Base-by-base conservation (phyloP, 2,329 filamentous ascomycete species). In the Fusarium subglutinans region DNA sequence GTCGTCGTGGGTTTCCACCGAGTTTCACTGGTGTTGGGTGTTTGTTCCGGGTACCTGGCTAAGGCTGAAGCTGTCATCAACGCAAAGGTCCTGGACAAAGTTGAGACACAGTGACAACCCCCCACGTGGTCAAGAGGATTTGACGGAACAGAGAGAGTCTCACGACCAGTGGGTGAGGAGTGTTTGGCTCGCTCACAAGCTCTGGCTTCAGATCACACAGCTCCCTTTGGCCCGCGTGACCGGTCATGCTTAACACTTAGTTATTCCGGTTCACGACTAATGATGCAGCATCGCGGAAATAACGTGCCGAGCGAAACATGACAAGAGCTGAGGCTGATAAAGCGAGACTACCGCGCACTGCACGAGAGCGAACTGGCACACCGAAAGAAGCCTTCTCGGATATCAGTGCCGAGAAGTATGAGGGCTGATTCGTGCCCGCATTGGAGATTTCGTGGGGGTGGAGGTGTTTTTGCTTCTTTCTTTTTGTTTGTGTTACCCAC, bases 341-440 rank as follows among this genome's bases (percentile, higher is more conserved):
- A 43, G 40, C 44, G 48, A 55, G 48, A 51, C 38, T 44, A 61
- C 54, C 55, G 26, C 37, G 33, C 57, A 26, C 57, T 63, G 40
- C 45, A 63, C 43, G 53, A 38, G 51, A 26, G 51, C 28, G 51
- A 55, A 33, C 26, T 48, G 30, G 51, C 71, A 74, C 62, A 68
- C 70, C 67, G 62, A 53, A 38, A 44, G 63, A 43, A 44, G 44
- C 51, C 56, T 68, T 28, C 20, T 68, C 73, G 70, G 73, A 72
- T 71, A 18, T 35, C 64, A n/a, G 53, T 76, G 70, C 73, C 73
- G 73, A 61, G 63, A 61, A 22, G 48, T 51, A 48, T 22, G 60
- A 40, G 11, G 33, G 50, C 41, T 75, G 65, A 75, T 75, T 75
- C 72, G 72, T 73, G 72, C 72, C 72, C 72, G 69, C 72, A 72